Percentiles rank a stretch among this genome's conserved stretches.
phyloP scores from a whole-genome alignment of 1,284 basidiomycete species.

The Apiotrichum sp. region DNA sequence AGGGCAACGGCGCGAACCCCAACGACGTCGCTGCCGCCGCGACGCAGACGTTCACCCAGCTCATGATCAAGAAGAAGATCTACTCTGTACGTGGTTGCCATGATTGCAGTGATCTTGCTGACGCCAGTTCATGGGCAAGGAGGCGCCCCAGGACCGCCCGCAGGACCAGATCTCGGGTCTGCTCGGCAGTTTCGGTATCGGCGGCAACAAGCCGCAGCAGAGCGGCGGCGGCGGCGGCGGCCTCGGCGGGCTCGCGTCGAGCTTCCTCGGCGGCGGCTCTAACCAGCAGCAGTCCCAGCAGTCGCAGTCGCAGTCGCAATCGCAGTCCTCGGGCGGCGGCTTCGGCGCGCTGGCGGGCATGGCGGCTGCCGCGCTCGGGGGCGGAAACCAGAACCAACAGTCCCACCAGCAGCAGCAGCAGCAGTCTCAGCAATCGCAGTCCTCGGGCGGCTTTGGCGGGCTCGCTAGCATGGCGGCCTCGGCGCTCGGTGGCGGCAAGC shows the following conservation, averaged over 20 bases:
- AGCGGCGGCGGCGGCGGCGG: not conserved
- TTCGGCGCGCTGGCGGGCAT: not conserved
- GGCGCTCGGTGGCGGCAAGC: not conserved
- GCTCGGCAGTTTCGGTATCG: not conserved
- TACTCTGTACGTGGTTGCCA: not conserved
- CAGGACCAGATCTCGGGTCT: not conserved
- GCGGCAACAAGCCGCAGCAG: constrained; percentile 3
- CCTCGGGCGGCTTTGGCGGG: not conserved
- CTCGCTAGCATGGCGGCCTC: not conserved
- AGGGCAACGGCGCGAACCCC: constrained; percentile 4
- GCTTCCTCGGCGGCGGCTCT: constrained; percentile 4
- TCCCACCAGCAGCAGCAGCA: not conserved
- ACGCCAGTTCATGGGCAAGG: constrained; percentile 9
- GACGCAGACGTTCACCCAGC: constrained; percentile 8
- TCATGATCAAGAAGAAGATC: constrained; percentile 13
- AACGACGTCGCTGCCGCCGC: constrained; percentile 7
- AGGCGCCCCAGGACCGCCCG: constrained; percentile 4
- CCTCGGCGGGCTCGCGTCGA: not conserved
- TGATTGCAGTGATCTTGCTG: no score
- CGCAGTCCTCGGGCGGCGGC: not conserved
- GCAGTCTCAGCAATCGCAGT: not conserved
- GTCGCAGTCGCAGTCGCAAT: not conserved
- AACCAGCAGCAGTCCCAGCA: constrained; percentile 5
- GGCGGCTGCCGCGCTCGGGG: not conserved
- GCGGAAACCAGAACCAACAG: not conserved